Percentiles rank a stretch among this genome's conserved stretches.
phyloP scores from a whole-genome alignment of 352 stramenopile species.

The Phytopythium kandeliae region DNA sequence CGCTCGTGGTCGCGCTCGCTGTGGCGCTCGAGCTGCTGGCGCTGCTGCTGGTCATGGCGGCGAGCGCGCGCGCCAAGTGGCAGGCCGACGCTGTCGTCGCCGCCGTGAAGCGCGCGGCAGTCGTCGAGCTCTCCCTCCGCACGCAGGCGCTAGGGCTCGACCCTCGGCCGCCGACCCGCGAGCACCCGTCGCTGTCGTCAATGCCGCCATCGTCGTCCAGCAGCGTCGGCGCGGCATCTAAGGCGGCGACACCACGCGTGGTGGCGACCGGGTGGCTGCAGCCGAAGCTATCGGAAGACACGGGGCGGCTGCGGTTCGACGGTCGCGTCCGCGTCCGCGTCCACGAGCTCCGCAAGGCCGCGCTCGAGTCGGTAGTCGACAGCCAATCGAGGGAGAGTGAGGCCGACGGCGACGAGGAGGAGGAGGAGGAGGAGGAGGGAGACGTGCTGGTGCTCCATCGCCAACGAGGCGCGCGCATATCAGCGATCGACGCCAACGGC shows the following conservation, averaged over 20 bases:
- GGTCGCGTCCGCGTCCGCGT: constrained; percentile 21
- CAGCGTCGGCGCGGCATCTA: not conserved
- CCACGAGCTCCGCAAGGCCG: too few species aligned
- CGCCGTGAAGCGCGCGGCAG: constrained; percentile 15
- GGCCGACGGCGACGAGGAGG: constrained; percentile 15
- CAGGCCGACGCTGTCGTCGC: constrained; percentile 19
- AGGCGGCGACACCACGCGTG: not conserved
- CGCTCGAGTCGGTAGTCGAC: too few species aligned
- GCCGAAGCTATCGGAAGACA: constrained; percentile 28
- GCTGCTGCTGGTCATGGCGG: constrained; percentile 16
- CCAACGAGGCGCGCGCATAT: constrained; percentile 28
- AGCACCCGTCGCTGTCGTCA: too few species aligned
- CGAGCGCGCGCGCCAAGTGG: constrained; percentile 14
- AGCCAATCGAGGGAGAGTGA: too few species aligned
- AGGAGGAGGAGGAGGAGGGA: too few species aligned
- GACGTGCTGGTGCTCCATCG: constrained; percentile 25
- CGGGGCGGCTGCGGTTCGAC: constrained; percentile 33
- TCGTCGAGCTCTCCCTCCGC: constrained; percentile 29
- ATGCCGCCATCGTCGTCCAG: too few species aligned
- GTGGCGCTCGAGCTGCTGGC: constrained; percentile 7
- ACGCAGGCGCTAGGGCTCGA: constrained; percentile 10
- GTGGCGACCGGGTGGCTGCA: constrained; percentile 18
- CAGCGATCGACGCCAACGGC: constrained; percentile 3
- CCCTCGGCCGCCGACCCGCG: not conserved
- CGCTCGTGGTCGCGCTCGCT: not conserved